These are phyloP conservation scores for Globisporangium orthogonon DNA, from an alignment of 352 stramenopile genomes.

Conservation along the genomic window DNA sequence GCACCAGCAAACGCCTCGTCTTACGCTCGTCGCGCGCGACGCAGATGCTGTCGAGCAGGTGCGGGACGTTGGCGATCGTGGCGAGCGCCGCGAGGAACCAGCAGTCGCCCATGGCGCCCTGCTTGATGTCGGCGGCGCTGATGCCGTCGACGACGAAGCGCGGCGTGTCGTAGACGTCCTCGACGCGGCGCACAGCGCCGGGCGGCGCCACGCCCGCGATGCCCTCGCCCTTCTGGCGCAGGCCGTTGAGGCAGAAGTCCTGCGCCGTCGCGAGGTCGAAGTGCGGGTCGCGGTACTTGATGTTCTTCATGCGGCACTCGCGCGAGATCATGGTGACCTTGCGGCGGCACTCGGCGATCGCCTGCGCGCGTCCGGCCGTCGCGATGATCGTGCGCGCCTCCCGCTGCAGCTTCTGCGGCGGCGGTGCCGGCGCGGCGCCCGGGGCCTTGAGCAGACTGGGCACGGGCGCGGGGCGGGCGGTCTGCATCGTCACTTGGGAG, in stretches of 20 bases:
- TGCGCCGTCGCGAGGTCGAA: constrained; percentile 21
- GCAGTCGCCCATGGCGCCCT: constrained; percentile 71
- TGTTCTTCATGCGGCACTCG: constrained; percentile 33
- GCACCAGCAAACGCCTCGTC: neutral
- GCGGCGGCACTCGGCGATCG: constrained; percentile 27
- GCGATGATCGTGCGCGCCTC: constrained; percentile 21
- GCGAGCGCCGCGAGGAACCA: constrained; percentile 76
- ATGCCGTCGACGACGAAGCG: constrained; percentile 49
- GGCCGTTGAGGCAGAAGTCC: constrained; percentile 22
- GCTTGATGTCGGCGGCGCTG: constrained; percentile 58
- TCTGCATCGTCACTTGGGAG: neutral
- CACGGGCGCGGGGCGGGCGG: constrained; percentile 6
- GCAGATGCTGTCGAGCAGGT: constrained; percentile 58
- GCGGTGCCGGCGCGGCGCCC: neutral
- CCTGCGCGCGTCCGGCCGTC: constrained; percentile 19
- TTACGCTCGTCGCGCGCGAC: constrained; percentile 33
- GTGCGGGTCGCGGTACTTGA: constrained; percentile 40
- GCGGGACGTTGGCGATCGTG: constrained; percentile 59
- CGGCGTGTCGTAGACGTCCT: constrained; percentile 30
- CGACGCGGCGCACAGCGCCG: constrained; percentile 19
- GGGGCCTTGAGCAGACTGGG: constrained; percentile 5
- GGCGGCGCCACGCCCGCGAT: constrained; percentile 13
- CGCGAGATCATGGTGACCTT: constrained; percentile 34
- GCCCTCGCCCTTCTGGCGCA: constrained; percentile 14
- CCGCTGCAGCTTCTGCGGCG: constrained; percentile 13